Base-by-base conservation (phyloP, 2,329 filamentous ascomycete species). In the Epichloe festucae region DNA sequence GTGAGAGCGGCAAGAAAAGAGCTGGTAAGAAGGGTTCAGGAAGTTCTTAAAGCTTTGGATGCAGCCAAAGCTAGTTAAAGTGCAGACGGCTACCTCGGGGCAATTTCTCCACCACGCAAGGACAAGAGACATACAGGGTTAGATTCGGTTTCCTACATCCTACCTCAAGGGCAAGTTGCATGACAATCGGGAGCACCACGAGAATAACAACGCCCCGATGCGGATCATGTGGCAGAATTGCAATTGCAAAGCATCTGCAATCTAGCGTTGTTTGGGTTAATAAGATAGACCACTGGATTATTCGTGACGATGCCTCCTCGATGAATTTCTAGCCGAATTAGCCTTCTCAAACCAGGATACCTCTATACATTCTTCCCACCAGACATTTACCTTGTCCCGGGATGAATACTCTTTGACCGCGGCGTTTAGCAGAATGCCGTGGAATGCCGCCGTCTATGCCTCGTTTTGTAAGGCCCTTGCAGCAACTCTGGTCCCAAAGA, bases 1-100 rank as follows among this genome's bases (percentile, higher is more conserved):
- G 80, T 85, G 27, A 74, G 86, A 55, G 68, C 74, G 12, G 78
- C 73, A 63, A 72, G 87, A 61, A 90, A 86, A 70, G 84, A 82
- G 53, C 66, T 90, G 48, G 84, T 91, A n/a, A 79, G 73, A 59
- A 76, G 84, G 56, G 82, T 85, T 3, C 85, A 91, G 64, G 76
- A 71, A 11, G 70, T 85, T 43, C 66, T 93, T 57, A 81, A 75
- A 61, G 72, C 73, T 31, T 63, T 91, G 53, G 87, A 93, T 62
- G 71, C 50, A 19, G 65, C 63, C 35, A 68, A 65, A 52, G 63
- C 57, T 23, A 19, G 21, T 46, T 51, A 17, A 43, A 5, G 27
- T 10, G 23, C 15, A 27, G 15, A 47, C 17, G 35, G 17, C 15
- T 41, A 8, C 5, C 21, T 15, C 19, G 48, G 14, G 27, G 35